A percentile compares a stretch with the other conserved stretches of the same genome.
Conservation (phyloP, 2,329 filamentous ascomycete genomes). For the Beauveria scarabaeidicola region DNA sequence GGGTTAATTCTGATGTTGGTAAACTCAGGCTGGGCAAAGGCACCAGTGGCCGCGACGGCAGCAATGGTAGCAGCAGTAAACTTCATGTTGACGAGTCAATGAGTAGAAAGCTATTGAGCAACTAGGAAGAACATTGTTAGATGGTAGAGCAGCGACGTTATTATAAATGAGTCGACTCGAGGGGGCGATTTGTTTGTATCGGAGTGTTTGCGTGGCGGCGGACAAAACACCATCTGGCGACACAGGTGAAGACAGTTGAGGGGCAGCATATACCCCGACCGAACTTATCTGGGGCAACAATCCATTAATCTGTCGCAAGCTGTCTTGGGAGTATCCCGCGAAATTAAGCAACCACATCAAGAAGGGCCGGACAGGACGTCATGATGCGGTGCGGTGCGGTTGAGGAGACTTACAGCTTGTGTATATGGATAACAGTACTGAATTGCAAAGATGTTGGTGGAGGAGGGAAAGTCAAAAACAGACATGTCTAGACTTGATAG, state of each 20-base stretch:
- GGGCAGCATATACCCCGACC: neutral
- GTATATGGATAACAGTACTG: too few relatives aligned
- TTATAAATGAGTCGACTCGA: neutral
- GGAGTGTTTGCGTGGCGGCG: neutral
- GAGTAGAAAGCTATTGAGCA: neutral
- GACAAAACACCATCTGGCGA: neutral
- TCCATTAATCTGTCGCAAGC: neutral
- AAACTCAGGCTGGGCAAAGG: slow-evolving; percentile 23
- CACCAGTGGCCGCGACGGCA: slow-evolving; percentile 19
- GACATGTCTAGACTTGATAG: too few relatives aligned
- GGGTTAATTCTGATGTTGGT: slow-evolving; percentile 24
- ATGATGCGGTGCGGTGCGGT: neutral
- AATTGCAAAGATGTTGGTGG: too few relatives aligned
- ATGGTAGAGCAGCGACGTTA: neutral
- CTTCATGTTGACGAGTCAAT: slow-evolving; percentile 27
- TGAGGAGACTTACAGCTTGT: neutral
- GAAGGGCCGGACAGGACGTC: neutral
- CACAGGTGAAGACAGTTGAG: neutral
- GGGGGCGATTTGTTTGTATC: neutral
- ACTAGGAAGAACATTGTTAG: neutral
- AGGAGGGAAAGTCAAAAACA: too few relatives aligned
- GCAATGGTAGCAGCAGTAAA: slow-evolving; percentile 21
- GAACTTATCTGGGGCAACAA: too few relatives aligned
- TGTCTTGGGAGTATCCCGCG: neutral
- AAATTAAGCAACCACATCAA: too few relatives aligned